Conservation (phyloP, 345 rosid genomes). For the Euphorbia peplus region DNA sequence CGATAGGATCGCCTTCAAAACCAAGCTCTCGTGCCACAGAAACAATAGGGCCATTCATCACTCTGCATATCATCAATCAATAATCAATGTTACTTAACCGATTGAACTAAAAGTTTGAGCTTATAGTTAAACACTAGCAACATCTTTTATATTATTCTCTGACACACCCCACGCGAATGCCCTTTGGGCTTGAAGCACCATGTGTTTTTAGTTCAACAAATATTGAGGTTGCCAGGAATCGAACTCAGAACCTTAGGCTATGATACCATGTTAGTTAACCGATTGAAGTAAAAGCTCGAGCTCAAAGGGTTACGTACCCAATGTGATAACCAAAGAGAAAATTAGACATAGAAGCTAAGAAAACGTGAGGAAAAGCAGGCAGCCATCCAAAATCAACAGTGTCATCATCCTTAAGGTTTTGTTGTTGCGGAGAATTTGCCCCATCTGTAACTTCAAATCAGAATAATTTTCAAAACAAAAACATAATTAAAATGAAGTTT, state of each 20-base stretch:
- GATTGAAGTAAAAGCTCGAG: too few relatives aligned
- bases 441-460: slow-evolving; percentile 24
- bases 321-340: slow-evolving; percentile 85
- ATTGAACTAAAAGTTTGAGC: too few relatives aligned
- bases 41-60: slow-evolving; percentile 79
- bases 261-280: too few relatives aligned
- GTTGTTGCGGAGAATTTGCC: slow-evolving; percentile 21
- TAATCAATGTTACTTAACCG: too few relatives aligned
- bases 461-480: too few relatives aligned
- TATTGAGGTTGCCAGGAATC: too few relatives aligned
- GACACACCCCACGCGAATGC: too few relatives aligned
- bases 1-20: slow-evolving; percentile 61
- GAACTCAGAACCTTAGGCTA: too few relatives aligned
- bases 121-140: too few relatives aligned
- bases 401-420: slow-evolving; percentile 18
- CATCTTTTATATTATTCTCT: too few relatives aligned
- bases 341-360: slow-evolving; percentile 68
- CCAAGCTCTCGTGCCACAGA: slow-evolving; percentile 73
- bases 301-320: slow-evolving; percentile 32
- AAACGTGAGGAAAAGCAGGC: slow-evolving; percentile 66
- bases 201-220: too few relatives aligned
- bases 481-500: background rate
- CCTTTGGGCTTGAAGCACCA: too few relatives aligned
- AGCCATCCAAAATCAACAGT: slow-evolving; percentile 56
- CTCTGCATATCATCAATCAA: slow-evolving; percentile 36